These are phyloP conservation scores for Amylostereum areolatum DNA, from an alignment of 1,284 basidiomycete genomes.

Conservation along the genomic window DNA sequence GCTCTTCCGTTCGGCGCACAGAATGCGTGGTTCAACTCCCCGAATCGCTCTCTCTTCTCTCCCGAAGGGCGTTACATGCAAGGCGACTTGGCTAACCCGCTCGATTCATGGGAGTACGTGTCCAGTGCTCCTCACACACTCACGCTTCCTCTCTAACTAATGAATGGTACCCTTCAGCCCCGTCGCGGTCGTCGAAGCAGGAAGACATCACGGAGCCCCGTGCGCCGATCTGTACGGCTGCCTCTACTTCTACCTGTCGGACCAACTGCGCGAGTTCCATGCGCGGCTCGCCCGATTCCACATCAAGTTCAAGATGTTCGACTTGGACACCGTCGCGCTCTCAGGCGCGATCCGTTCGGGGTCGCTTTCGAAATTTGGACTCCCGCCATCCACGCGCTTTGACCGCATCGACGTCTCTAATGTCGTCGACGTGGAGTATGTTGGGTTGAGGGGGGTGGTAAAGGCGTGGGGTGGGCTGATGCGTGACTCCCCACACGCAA, in stretches of 20 bases:
- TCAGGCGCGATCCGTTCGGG: constrained; percentile 17
- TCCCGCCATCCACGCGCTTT: constrained; percentile 24
- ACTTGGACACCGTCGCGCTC: constrained; percentile 21
- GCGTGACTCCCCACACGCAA: constrained; percentile 16
- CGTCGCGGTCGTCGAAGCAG: constrained; percentile 21
- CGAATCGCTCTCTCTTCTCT: constrained; percentile 33
- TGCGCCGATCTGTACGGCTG: constrained; percentile 37
- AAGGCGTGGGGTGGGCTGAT: constrained; percentile 31
- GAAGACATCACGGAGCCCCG: constrained; percentile 26
- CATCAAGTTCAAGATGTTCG: constrained; percentile 24
- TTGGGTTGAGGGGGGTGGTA: constrained; percentile 27
- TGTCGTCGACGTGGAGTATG: constrained; percentile 34
- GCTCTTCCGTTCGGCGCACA: constrained; percentile 35
- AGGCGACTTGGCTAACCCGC: constrained; percentile 25
- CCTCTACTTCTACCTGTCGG: constrained; percentile 35
- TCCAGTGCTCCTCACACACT: neutral
- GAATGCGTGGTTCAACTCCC: constrained; percentile 26
- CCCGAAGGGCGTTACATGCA: constrained; percentile 23
- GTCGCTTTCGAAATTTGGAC: too few species aligned
- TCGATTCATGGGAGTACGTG: constrained; percentile 34
- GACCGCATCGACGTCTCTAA: constrained; percentile 42
- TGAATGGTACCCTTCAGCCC: too few species aligned
- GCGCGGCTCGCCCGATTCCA: constrained; percentile 25
- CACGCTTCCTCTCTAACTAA: neutral
- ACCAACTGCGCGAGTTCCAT: constrained; percentile 29